phyloP scores from a whole-genome alignment of 768 basidiomycete species.

The Terana coerulea region DNA sequence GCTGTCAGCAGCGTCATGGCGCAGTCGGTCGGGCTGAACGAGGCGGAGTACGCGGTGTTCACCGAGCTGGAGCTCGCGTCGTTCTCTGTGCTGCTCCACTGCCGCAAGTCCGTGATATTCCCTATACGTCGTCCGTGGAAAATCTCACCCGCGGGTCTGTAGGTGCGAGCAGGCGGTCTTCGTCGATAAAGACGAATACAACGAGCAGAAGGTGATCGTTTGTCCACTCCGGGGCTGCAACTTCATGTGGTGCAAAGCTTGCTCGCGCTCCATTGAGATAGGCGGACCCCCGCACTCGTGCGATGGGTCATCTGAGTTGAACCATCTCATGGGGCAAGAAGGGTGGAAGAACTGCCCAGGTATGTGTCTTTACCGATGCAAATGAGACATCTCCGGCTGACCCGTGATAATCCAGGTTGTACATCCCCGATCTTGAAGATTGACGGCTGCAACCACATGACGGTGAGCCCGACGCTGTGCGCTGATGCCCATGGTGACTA shows the following conservation, averaged over 20 bases:
- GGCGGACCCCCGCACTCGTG: constrained; percentile 25
- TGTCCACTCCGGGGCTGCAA: constrained; percentile 29
- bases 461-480: constrained; percentile 32
- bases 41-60: constrained; percentile 13
- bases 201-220: constrained; percentile 16
- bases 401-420: constrained; percentile 30
- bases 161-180: constrained; percentile 21
- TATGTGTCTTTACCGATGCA: constrained; percentile 8
- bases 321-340: constrained; percentile 23
- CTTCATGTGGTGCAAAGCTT: constrained; percentile 30
- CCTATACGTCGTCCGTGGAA: not conserved
- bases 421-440: constrained; percentile 47
- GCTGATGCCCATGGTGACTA: not conserved
- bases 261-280: constrained; percentile 21
- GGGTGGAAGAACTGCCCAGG: constrained; percentile 35
- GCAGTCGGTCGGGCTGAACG: constrained; percentile 8
- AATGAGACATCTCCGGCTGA: not conserved
- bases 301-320: constrained; percentile 30
- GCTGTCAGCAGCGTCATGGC: constrained; percentile 3
- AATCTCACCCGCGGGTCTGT: not conserved
- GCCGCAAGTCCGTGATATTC: constrained; percentile 5
- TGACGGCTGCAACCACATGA: constrained; percentile 57
- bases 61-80: constrained; percentile 14
- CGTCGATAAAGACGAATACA: constrained; percentile 28
- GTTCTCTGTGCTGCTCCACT: constrained; percentile 13